Percentiles rank a stretch among this genome's conserved stretches.
phyloP scores from a whole-genome alignment of 2,329 filamentous ascomycete species.

The Alternaria arbusti region DNA sequence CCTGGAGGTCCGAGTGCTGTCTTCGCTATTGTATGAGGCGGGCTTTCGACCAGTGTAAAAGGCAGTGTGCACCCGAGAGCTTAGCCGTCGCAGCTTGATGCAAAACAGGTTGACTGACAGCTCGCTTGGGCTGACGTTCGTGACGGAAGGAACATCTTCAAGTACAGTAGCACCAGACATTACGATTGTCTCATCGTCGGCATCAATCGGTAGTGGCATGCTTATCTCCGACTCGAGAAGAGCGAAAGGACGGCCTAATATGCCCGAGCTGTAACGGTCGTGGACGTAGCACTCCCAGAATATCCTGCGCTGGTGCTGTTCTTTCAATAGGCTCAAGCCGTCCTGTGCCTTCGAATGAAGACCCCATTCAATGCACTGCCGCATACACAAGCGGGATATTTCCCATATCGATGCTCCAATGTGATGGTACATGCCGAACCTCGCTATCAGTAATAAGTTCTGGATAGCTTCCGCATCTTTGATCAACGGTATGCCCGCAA shows the following conservation, averaged over 20 bases:
- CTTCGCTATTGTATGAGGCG: neutral
- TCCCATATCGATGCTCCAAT: constrained; percentile 54
- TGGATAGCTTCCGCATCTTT: constrained; percentile 48
- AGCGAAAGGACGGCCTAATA: constrained; percentile 52
- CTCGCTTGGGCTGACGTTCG: constrained; percentile 26
- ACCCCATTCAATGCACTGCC: constrained; percentile 50
- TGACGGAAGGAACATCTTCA: neutral
- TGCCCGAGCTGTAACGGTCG: constrained; percentile 54
- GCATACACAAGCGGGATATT: constrained; percentile 50
- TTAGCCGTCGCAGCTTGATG: constrained; percentile 50
- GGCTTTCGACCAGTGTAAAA: constrained; percentile 22
- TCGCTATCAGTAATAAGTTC: constrained; percentile 50
- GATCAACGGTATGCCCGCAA: constrained; percentile 40
- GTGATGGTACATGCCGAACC: constrained; percentile 54
- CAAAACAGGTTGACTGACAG: constrained; percentile 50
- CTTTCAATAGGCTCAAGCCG: constrained; percentile 28
- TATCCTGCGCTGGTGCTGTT: constrained; percentile 50
- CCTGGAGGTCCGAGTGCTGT: neutral
- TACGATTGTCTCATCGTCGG: constrained; percentile 39
- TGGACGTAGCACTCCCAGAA: constrained; percentile 58
- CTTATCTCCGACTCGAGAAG: constrained; percentile 51
- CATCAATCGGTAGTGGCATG: constrained; percentile 46
- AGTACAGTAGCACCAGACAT: neutral
- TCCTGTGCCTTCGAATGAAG: constrained; percentile 33
- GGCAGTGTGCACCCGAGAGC: constrained; percentile 48